A percentile compares a stretch with the other conserved stretches of the same genome.
Evolutionary conservation across 306 rosid genomes (phyloP).

Genomic region (Phaseolus lunatus): DNA sequence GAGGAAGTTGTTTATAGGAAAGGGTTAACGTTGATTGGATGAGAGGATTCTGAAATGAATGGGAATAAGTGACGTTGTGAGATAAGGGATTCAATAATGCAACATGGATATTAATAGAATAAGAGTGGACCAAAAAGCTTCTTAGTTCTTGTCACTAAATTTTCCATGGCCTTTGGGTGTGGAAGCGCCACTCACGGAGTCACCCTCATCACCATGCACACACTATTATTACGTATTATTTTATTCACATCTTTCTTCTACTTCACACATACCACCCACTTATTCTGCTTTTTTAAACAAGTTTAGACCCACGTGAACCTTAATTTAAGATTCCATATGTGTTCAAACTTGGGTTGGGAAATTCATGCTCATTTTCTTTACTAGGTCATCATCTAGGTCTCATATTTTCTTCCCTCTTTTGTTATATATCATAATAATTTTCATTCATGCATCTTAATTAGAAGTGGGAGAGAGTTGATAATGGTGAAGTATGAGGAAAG

Average conservation of each 20-base stretch:
- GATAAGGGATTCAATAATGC: conserved; percentile 41
- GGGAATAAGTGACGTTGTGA: conserved; percentile 39
- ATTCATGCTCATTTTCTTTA: no score
- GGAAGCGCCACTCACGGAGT: conserved; percentile 40
- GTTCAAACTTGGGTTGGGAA: no score
- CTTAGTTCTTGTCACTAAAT: background rate
- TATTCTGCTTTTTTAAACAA: background rate
- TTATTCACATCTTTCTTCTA: background rate
- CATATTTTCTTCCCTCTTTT: no score
- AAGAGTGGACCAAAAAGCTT: conserved; percentile 36
- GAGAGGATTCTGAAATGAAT: conserved; percentile 44
- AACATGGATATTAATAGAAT: background rate
- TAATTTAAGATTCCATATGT: background rate
- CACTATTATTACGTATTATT: conserved; percentile 15
- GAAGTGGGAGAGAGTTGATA: no score
- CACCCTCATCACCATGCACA: conserved; percentile 41
- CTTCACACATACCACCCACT: conserved; percentile 13
- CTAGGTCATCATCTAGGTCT: no score
- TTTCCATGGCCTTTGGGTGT: conserved; percentile 33
- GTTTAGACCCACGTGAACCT: conserved; percentile 32
- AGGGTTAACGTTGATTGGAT: conserved; percentile 32
- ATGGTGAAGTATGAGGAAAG: no score
- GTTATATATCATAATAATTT: no score
- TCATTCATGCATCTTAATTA: no score
- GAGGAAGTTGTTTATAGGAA: no score